phyloP scores from a whole-genome alignment of 257 asterid species.

The Scutellaria galericulata region DNA sequence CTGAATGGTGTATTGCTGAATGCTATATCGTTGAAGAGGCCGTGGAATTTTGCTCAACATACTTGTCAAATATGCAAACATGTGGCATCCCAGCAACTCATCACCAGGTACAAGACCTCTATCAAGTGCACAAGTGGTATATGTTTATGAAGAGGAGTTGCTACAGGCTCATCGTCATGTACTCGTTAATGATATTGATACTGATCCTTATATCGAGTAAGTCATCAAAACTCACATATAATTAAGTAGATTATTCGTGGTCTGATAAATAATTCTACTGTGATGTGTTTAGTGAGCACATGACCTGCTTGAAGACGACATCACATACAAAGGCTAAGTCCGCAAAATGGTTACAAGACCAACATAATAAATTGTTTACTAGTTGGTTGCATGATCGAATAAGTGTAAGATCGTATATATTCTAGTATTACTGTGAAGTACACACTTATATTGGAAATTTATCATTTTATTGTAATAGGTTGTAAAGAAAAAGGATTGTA shows the following conservation, averaged over 20 bases:
- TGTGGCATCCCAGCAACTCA: not conserved
- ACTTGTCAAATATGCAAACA: not conserved
- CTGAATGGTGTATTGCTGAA: not conserved
- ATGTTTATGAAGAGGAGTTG: not conserved
- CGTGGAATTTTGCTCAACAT: not conserved
- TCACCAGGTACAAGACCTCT: not conserved
- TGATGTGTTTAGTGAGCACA: not conserved
- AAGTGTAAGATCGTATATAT: not conserved
- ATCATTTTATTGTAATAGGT: not conserved
- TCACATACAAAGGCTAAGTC: not conserved
- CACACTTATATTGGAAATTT: not conserved
- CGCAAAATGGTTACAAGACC: not conserved
- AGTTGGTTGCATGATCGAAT: not conserved
- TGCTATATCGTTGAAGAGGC: not conserved
- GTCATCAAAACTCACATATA: not conserved
- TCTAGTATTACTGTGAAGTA: no score
- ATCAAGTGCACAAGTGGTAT: not conserved
- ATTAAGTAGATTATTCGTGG: not conserved
- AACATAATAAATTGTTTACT: not conserved
- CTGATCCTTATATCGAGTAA: not conserved
- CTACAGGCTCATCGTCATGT: not conserved
- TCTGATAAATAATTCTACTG: not conserved
- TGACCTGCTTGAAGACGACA: not conserved
- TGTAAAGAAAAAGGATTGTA: not conserved
- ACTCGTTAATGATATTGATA: not conserved